Conservation (phyloP, 2,329 filamentous ascomycete genomes). For the Botryotinia calthae region DNA sequence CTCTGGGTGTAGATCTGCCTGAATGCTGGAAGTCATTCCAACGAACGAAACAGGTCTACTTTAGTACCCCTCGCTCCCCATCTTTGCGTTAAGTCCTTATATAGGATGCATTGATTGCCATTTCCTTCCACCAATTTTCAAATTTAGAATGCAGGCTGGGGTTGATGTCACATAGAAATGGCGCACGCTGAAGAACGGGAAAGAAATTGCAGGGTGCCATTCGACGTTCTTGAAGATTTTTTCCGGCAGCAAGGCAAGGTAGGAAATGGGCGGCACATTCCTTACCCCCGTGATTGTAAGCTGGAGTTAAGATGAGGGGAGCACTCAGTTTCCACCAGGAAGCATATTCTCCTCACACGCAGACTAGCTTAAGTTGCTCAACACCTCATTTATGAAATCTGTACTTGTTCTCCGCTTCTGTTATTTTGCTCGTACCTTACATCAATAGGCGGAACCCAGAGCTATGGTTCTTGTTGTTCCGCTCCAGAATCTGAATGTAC, state of each 20-base stretch:
- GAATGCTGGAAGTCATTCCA: no score
- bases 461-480: slow-evolving; percentile 13
- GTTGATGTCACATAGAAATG: no score
- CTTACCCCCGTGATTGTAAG: not conserved
- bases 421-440: not conserved
- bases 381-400: not conserved
- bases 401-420: not conserved
- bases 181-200: not conserved
- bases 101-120: no score
- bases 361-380: not conserved
- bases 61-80: no score
- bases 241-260: not conserved
- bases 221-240: not conserved
- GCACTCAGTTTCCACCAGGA: not conserved
- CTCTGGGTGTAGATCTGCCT: no score
- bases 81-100: no score
- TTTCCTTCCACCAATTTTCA: no score
- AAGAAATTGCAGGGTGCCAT: not conserved
- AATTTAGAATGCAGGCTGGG: no score
- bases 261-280: not conserved
- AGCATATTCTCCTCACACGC: not conserved
- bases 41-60: no score
- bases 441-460: not conserved
- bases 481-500: slow-evolving; percentile 5
- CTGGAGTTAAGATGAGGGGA: not conserved